Percentiles rank a stretch among this genome's conserved stretches.
Evolutionary conservation across 2,329 filamentous ascomycete species (phyloP).

Genomic region (Amylocarpus encephaloides): DNA sequence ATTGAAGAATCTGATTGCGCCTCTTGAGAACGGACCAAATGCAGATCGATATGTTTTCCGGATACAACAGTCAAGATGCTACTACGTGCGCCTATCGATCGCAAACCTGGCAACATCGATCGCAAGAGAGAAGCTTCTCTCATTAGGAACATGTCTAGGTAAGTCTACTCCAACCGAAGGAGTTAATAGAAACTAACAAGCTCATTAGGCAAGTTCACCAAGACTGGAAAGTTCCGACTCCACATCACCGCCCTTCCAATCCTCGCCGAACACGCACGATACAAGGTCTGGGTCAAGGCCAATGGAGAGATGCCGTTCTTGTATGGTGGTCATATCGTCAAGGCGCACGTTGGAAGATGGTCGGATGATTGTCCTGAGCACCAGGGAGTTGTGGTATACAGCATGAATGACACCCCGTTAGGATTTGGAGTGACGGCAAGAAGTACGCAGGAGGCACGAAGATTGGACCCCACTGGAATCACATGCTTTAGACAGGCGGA

Average conservation of each 20-base stretch:
- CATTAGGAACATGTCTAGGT: slow-evolving; percentile 79
- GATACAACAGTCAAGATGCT: slow-evolving; percentile 74
- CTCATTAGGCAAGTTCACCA: slow-evolving; percentile 77
- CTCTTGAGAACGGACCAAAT: slow-evolving; percentile 59
- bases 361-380: slow-evolving; percentile 91
- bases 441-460: slow-evolving; percentile 74
- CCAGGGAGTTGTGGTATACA: slow-evolving; percentile 81
- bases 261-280: slow-evolving; percentile 82
- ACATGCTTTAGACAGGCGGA: slow-evolving; percentile 89
- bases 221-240: slow-evolving; percentile 89
- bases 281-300: slow-evolving; percentile 94
- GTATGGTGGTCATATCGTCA: slow-evolving; percentile 86
- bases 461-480: slow-evolving; percentile 84
- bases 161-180: slow-evolving; percentile 17
- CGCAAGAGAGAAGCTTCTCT: slow-evolving; percentile 73
- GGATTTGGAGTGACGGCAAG: slow-evolving; percentile 91
- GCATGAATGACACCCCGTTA: slow-evolving; percentile 88
- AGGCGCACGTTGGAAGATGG: slow-evolving; percentile 71
- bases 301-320: slow-evolving; percentile 98
- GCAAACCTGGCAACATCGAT: slow-evolving; percentile 89
- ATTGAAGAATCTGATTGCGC: slow-evolving; percentile 76
- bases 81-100: slow-evolving; percentile 84
- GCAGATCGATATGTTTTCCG: slow-evolving; percentile 81
- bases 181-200: slow-evolving; percentile 12
- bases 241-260: slow-evolving; percentile 85